Conservation (phyloP, 225 moss, liverwort and hornwort genomes). For the Pseudisothecium myosuroides region DNA sequence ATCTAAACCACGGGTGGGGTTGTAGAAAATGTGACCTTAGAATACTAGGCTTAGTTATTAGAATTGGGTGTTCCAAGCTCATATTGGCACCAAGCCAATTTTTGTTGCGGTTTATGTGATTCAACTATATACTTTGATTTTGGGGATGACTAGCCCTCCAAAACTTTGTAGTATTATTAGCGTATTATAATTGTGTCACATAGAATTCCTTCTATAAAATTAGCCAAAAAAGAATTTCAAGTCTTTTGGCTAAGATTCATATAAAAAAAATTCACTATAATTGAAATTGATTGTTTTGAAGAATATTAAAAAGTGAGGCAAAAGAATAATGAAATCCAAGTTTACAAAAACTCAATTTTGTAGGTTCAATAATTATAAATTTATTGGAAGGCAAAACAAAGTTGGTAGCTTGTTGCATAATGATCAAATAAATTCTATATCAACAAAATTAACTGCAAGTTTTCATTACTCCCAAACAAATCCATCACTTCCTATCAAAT, state of each 20-base stretch:
- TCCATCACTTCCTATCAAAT: neutral
- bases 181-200: neutral
- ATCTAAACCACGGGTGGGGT: accelerated
- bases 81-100: too few relatives aligned
- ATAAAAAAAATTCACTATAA: neutral
- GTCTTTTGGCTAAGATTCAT: neutral
- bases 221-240: neutral
- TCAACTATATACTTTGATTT: neutral
- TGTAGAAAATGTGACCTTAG: neutral
- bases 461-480: neutral
- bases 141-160: accelerated
- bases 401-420: neutral
- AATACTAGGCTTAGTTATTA: neutral
- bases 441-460: neutral
- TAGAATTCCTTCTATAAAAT: neutral
- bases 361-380: neutral
- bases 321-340: neutral
- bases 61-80: neutral
- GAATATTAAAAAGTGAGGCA: neutral
- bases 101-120: neutral
- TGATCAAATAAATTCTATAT: neutral
- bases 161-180: neutral
- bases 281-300: neutral
- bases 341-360: neutral
- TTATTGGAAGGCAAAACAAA: neutral